These are phyloP conservation scores for Hyaloperonospora brassicae DNA, from an alignment of 352 stramenopile species.

Conservation along the genomic window DNA sequence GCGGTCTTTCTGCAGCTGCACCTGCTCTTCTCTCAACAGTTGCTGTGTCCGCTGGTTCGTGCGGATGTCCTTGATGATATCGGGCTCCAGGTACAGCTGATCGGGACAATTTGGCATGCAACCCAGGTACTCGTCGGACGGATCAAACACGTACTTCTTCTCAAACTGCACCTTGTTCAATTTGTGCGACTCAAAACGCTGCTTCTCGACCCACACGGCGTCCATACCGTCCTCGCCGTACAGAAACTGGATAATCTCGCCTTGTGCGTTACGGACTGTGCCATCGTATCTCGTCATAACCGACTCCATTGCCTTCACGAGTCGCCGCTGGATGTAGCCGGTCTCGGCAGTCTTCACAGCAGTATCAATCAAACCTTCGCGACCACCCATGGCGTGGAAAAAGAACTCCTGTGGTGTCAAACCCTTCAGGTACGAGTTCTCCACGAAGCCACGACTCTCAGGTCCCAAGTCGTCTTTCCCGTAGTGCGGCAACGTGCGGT, in stretches of 20 bases:
- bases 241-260: constrained; percentile 83
- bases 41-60: constrained; percentile 91
- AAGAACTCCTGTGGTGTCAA: constrained; percentile 96
- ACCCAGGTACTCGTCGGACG: constrained; percentile 90
- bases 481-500: constrained; percentile 94
- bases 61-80: constrained; percentile 88
- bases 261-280: constrained; percentile 93
- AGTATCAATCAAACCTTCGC: constrained; percentile 99
- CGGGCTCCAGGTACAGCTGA: constrained; percentile 75
- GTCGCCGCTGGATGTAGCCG: constrained; percentile 98
- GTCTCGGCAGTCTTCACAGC: constrained; percentile 99
- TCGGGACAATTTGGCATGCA: constrained; percentile 77
- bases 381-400: constrained; percentile 99
- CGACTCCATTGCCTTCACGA: constrained; percentile 99
- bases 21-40: constrained; percentile 89
- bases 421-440: constrained; percentile 98
- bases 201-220: constrained; percentile 98
- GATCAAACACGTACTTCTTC: constrained; percentile 89
- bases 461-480: constrained; percentile 96
- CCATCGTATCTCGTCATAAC: constrained; percentile 98
- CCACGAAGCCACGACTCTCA: constrained; percentile 97
- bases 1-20: constrained; percentile 92
- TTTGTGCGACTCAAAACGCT: constrained; percentile 87
- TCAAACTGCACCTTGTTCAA: constrained; percentile 92
- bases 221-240: constrained; percentile 99